Conservation (phyloP, 176 grass and related monocot genomes). For the Aegilops longissima region DNA sequence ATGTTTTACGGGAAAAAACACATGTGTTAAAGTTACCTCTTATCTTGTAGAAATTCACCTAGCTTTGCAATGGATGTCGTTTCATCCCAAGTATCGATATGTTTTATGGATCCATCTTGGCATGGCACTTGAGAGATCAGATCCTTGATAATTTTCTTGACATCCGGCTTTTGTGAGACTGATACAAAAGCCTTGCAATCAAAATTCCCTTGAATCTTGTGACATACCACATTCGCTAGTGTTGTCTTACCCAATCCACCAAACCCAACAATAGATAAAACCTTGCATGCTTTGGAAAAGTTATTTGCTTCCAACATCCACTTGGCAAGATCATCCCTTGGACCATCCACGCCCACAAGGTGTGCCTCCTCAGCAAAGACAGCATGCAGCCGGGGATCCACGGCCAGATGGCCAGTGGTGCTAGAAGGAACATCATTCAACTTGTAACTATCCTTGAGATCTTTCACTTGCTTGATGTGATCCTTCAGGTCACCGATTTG, state of each 20-base stretch:
- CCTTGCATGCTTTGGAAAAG: not conserved
- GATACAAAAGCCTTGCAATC: not conserved
- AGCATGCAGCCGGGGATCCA: not conserved
- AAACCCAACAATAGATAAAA: not conserved
- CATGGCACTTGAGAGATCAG: not conserved
- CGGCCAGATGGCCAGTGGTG: fast-evolving
- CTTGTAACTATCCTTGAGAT: slow-evolving; percentile 6
- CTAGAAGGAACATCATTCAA: not conserved
- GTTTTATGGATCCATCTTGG: no score
- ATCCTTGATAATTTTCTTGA: slow-evolving; percentile 6
- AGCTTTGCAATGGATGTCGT: not conserved
- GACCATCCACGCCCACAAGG: slow-evolving; percentile 9
- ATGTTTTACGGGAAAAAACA: no score
- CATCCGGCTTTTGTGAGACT: no score
- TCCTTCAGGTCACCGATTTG: not conserved
- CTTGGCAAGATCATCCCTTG: not conserved
- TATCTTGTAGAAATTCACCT: not conserved
- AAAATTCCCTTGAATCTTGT: not conserved
- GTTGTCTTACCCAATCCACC: not conserved
- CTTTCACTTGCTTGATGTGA: not conserved
- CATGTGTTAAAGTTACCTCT: slow-evolving; percentile 1
- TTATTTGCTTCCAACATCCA: not conserved
- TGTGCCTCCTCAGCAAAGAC: not conserved
- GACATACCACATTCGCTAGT: not conserved
- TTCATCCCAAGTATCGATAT: not conserved